Base-by-base conservation (phyloP, 2,329 filamentous ascomycete species). In the Diplocarpon rosae region DNA sequence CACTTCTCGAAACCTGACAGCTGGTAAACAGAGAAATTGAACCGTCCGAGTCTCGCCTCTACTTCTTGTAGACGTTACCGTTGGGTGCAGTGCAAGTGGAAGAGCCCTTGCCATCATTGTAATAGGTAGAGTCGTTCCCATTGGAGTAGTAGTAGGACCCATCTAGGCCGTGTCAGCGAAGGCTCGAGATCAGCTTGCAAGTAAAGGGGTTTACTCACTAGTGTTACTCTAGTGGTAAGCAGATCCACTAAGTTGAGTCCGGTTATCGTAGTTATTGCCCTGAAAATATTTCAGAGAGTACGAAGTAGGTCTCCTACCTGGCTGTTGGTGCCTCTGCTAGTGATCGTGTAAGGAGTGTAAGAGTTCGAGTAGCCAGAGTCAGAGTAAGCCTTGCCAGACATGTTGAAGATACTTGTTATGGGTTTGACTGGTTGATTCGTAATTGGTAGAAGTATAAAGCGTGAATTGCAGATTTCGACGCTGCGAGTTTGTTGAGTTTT, bases 71-170 rank as follows among this genome's bases (percentile, higher is more conserved):
- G n/a, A 43, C 53, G 39, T 54, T 28, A 32, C 70, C 73, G 45
- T 66, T 65, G 6, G 80, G 64, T 9, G 76, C 54, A 14, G 75
- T 85, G 63, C 85, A 85, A 14, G 64, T 76, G 17, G 75, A 72
- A 39, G 63, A 57, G 5, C 80, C 80, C 10, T 60, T 59, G 36
- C 78, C 78, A 52, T 69, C 62, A 63, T 83, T 81, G 69, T 83
- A 66, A 66, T 85, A 85, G 32, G 75, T 80, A 57, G 75, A 82
- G 12, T 78, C 78, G 51, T 82, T 72, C 37, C 78, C 64, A 65
- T 85, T 85, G 59, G 72, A 75, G 65, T 85, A 85, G 66, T 85
- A 84, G 69, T 85, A 85, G 1, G 78, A 83, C 31, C 80, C 78
- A 54, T 84, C 58, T 16, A 72, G 75, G 27, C 43, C 2, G 8